Percentiles rank a stretch among this genome's conserved stretches.
Evolutionary conservation across 1,139 yeast genomes (phyloP).

Genomic region (Nakaseomyces uthaithaninus): DNA sequence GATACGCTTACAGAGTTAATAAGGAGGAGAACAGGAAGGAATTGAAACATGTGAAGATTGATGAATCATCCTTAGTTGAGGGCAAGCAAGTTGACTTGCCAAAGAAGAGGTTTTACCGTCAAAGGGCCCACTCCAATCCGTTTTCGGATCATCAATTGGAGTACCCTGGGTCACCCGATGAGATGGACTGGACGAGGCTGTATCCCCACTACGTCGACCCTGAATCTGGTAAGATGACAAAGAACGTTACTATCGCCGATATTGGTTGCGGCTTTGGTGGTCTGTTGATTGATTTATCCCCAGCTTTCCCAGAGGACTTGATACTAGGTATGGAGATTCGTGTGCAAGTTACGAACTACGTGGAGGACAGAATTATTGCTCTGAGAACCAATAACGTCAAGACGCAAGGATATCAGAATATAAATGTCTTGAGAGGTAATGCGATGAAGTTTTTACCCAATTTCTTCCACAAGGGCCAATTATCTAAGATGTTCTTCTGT

Average conservation of each 20-base stretch:
- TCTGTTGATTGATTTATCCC: conserved; percentile 68
- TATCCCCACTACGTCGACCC: conserved; percentile 55
- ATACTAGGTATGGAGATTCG: conserved; percentile 95
- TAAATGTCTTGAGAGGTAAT: conserved; percentile 85
- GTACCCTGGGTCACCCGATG: conserved; percentile 71
- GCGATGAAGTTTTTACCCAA: conserved; percentile 97
- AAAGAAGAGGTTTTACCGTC: conserved; percentile 83
- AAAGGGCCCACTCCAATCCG: conserved; percentile 96
- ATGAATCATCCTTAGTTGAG: conserved; percentile 19
- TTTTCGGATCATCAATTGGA: conserved; percentile 90
- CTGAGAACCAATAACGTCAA: conserved; percentile 43
- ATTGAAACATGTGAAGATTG: conserved; percentile 34
- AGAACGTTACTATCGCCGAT: conserved; percentile 82
- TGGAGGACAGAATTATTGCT: conserved; percentile 89
- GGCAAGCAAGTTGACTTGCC: conserved; percentile 44
- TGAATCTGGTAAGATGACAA: conserved; percentile 37
- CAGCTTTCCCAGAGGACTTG: conserved; percentile 61
- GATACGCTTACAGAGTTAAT: conserved; percentile 29
- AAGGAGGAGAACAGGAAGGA: conserved; percentile 35
- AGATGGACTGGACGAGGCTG: conserved; percentile 78
- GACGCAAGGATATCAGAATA: conserved; percentile 54
- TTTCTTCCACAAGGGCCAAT: conserved; percentile 72
- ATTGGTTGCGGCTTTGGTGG: conserved; percentile 99
- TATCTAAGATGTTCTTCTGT: conserved; percentile 90
- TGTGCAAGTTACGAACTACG: conserved; percentile 94